phyloP scores from a whole-genome alignment of 176 grass and related monocot species.

The Rhipidocladum racemiflorum region DNA sequence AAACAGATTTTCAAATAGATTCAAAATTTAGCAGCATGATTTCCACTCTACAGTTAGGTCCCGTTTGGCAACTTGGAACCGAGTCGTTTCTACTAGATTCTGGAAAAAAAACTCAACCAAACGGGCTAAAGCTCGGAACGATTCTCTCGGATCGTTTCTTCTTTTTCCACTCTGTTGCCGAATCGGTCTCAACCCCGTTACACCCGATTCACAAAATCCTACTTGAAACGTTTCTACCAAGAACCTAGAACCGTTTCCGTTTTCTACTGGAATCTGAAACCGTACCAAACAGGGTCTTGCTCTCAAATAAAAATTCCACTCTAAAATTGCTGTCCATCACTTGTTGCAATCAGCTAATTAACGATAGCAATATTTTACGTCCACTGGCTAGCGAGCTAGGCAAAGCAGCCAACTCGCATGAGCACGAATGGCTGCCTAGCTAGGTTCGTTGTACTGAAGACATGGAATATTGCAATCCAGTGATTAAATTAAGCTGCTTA shows the following conservation, averaged over 20 bases:
- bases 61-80: too few species aligned
- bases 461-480: conserved; percentile 5
- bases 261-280: too few species aligned
- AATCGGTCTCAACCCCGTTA: too few species aligned
- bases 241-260: too few species aligned
- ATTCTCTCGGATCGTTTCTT: too few species aligned
- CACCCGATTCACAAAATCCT: too few species aligned
- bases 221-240: too few species aligned
- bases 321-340: neutral
- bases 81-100: too few species aligned
- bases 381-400: neutral
- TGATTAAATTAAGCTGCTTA: neutral
- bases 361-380: neutral
- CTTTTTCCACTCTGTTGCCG: too few species aligned
- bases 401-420: conserved; percentile 24
- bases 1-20: neutral
- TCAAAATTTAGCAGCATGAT: neutral
- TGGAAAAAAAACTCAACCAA: too few species aligned
- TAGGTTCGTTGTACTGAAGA: conserved; percentile 37
- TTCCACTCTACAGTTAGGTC: neutral
- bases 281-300: too few species aligned
- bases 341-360: neutral
- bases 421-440: conserved; percentile 13
- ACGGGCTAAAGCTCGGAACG: too few species aligned
- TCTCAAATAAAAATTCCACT: neutral